These are phyloP conservation scores for Cryptococcus sp. DNA, from an alignment of 1,284 basidiomycete species.

Conservation along the genomic window DNA sequence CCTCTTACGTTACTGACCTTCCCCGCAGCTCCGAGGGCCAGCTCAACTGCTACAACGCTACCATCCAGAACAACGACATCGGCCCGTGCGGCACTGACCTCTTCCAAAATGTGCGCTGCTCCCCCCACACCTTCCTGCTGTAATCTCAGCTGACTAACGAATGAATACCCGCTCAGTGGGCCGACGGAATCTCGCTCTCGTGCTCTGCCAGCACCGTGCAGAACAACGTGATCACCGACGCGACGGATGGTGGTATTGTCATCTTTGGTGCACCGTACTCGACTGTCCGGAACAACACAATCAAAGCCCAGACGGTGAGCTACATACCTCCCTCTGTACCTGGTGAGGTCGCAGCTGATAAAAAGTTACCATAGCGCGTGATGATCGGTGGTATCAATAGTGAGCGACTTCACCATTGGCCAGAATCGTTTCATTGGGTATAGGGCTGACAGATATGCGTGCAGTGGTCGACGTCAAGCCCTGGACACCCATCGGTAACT, in stretches of 20 bases:
- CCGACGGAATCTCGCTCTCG: constrained; percentile 76
- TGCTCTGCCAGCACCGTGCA: constrained; percentile 65
- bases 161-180: constrained; percentile 55
- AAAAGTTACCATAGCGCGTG: constrained; percentile 49
- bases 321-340: background rate
- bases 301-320: constrained; percentile 59
- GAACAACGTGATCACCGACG: constrained; percentile 64
- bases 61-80: constrained; percentile 73
- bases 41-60: constrained; percentile 60
- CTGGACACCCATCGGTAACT: constrained; percentile 62
- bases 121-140: background rate
- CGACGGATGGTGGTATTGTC: constrained; percentile 72
- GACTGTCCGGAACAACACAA: constrained; percentile 68
- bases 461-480: constrained; percentile 69
- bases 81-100: constrained; percentile 50
- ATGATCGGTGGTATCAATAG: constrained; percentile 67
- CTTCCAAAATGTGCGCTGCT: constrained; percentile 32
- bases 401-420: too few relatives aligned
- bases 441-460: background rate
- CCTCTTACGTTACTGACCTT: constrained; percentile 1
- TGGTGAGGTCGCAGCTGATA: background rate
- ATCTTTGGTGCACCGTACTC: constrained; percentile 77
- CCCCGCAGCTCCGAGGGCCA: constrained; percentile 56
- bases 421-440: too few relatives aligned
- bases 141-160: constrained; percentile 1